Evolutionary conservation across 352 stramenopile species (phyloP).

Genomic region (Pythium grandisporangium): DNA sequence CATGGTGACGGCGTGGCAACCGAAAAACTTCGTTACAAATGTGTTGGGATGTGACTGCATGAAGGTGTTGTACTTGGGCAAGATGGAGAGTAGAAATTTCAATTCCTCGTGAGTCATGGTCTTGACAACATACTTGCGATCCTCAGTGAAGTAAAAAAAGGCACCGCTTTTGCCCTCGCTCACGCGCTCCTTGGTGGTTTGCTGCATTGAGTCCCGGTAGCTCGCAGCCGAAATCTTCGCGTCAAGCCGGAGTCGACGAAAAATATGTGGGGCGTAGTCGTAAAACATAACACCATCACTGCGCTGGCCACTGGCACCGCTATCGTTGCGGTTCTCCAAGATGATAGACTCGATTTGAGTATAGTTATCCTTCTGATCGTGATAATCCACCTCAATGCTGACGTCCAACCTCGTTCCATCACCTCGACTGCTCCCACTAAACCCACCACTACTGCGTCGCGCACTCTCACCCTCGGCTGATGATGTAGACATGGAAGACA

Average conservation of each 20-base stretch:
- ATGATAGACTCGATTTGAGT: constrained; percentile 69
- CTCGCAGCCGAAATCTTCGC: constrained; percentile 49
- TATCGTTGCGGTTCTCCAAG: constrained; percentile 55
- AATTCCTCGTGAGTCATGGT: constrained; percentile 69
- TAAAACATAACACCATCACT: constrained; percentile 69
- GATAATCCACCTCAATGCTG: constrained; percentile 25
- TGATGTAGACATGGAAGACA: constrained; percentile 16
- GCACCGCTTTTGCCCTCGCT: constrained; percentile 76
- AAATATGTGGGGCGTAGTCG: constrained; percentile 74
- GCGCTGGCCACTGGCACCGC: constrained; percentile 17
- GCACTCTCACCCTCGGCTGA: constrained; percentile 4
- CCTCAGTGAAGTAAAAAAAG: constrained; percentile 81
- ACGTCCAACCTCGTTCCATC: too few species aligned
- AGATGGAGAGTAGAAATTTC: constrained; percentile 61
- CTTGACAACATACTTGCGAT: constrained; percentile 81
- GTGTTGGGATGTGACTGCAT: constrained; percentile 58
- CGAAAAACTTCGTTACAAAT: constrained; percentile 77
- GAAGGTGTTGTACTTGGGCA: constrained; percentile 64
- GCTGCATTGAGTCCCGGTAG: constrained; percentile 58
- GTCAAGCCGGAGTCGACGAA: constrained; percentile 55
- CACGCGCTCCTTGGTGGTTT: constrained; percentile 71
- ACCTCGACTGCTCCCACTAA: too few species aligned
- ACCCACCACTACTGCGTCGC: constrained; percentile 3
- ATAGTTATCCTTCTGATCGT: constrained; percentile 62
- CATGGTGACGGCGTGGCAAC: constrained; percentile 76